Conservation (phyloP, 345 rosid genomes). For the Hevea brasiliensis region DNA sequence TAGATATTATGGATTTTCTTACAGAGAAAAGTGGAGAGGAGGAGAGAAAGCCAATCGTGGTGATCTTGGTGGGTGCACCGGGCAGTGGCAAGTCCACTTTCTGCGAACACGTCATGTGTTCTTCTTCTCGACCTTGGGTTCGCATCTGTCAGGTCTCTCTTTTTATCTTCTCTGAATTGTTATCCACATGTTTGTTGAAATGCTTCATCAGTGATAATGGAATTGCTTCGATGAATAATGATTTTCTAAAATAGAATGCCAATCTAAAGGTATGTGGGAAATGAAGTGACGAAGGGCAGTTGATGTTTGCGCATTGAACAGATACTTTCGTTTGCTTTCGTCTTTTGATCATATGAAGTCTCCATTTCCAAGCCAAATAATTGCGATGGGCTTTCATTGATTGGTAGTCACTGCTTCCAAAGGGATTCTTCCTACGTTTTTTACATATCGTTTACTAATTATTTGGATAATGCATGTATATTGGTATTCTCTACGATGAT, state of each 20-base stretch:
- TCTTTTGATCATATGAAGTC: background rate
- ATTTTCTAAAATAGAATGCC: background rate
- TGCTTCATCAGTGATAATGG: conserved; percentile 23
- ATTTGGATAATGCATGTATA: too few relatives aligned
- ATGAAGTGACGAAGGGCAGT: background rate
- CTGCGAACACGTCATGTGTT: conserved; percentile 61
- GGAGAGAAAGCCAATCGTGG: conserved; percentile 42
- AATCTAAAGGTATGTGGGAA: background rate
- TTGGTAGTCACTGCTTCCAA: too few relatives aligned
- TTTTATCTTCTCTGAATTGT: background rate
- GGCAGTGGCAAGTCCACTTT: conserved; percentile 97
- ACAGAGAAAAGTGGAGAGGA: conserved; percentile 37
- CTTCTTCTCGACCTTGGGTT: conserved; percentile 67
- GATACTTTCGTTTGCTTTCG: background rate
- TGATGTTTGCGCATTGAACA: background rate
- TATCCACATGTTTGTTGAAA: conserved; percentile 39
- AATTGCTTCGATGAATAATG: background rate
- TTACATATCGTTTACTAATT: background rate
- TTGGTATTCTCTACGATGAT: too few relatives aligned
- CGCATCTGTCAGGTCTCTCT: conserved; percentile 84
- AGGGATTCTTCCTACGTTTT: background rate
- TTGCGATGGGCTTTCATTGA: too few relatives aligned
- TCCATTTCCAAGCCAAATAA: background rate
- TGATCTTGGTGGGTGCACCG: conserved; percentile 73
- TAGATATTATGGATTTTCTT: background rate